Conservation (phyloP, 2,329 filamentous ascomycete genomes). For the Ceratocystis eucalypticola region DNA sequence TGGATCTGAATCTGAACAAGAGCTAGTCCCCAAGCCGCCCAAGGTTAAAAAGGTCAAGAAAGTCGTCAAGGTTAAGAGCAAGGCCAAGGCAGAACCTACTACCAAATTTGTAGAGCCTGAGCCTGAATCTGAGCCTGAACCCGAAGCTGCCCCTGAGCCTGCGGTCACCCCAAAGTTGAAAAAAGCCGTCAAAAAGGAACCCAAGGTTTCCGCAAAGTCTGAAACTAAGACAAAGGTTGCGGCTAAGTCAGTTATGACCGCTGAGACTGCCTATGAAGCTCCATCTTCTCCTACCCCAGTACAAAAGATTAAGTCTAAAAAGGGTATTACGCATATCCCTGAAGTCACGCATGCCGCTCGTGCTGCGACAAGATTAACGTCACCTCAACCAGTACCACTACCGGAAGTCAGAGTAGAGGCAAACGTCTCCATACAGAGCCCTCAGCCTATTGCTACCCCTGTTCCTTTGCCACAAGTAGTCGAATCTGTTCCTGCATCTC, state of each 20-base stretch:
- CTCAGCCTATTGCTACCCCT: neutral
- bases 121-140: neutral
- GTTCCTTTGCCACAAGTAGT: neutral
- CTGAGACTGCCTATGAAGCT: neutral
- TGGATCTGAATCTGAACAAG: slow-evolving; percentile 15
- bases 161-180: slow-evolving; percentile 5
- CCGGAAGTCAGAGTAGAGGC: neutral
- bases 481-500: neutral
- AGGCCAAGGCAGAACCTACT: slow-evolving; percentile 20
- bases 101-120: slow-evolving; percentile 16
- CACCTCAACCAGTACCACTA: neutral
- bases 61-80: slow-evolving; percentile 19
- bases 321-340: neutral
- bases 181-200: slow-evolving; percentile 8
- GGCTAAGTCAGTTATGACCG: neutral
- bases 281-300: neutral
- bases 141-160: neutral
- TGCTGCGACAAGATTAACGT: neutral
- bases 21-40: slow-evolving; percentile 21
- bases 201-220: slow-evolving; percentile 9
- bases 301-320: neutral
- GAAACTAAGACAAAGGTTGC: slow-evolving; percentile 10
- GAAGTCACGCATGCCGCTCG: neutral
- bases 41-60: slow-evolving; percentile 19
- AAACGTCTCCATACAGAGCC: neutral